Percentiles rank a stretch among this genome's conserved stretches.
Conservation (phyloP, 2,329 filamentous ascomycete species). For the Paraphaeosphaeria minitans region DNA sequence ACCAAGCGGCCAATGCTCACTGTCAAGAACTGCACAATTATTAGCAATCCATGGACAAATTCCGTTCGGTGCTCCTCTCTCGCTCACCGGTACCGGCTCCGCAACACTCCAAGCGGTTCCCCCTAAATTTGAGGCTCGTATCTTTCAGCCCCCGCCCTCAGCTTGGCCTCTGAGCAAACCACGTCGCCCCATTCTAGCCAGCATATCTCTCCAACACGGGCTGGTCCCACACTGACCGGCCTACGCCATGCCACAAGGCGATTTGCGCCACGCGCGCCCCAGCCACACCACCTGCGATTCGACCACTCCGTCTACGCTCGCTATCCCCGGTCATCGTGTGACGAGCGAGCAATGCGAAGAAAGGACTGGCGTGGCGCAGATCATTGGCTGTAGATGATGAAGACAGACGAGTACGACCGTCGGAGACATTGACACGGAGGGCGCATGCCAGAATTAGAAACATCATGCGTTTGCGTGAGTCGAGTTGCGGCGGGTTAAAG, state of each 20-base stretch:
- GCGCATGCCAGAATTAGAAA: constrained; percentile 2
- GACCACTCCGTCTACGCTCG: background rate
- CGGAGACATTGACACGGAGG: background rate
- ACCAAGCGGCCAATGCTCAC: background rate
- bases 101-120: background rate
- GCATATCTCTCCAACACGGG: constrained; percentile 8
- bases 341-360: background rate
- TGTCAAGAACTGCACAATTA: background rate
- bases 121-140: constrained; percentile 6
- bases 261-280: constrained; percentile 2
- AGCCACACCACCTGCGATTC: constrained; percentile 1
- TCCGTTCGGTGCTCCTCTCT: background rate
- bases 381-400: background rate
- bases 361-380: background rate
- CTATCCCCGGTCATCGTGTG: constrained; percentile 5
- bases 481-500: background rate
- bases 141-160: constrained; percentile 6
- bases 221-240: constrained; percentile 3
- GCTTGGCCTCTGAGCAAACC: constrained; percentile 8
- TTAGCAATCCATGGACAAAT: background rate
- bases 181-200: constrained; percentile 6
- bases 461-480: background rate
- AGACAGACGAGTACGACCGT: constrained; percentile 4
- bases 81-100: background rate
- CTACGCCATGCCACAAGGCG: background rate